Percentiles rank a stretch among this genome's conserved stretches.
Conservation (phyloP, 176 grass and related monocot genomes). For the Raddia guianensis region DNA sequence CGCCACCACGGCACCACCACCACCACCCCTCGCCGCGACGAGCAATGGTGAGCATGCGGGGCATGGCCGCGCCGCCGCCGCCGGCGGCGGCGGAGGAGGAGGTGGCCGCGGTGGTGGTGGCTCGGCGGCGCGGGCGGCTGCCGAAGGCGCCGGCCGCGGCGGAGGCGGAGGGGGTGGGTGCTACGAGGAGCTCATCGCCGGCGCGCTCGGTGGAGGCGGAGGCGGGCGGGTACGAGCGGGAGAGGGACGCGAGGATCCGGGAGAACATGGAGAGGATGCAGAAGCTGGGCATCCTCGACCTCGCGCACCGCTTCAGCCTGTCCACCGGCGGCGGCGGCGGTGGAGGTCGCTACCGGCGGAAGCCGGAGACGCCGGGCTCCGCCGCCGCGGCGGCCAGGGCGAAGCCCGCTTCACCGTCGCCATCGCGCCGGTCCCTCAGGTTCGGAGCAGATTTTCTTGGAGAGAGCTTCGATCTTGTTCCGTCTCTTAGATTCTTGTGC, state of each 20-base stretch:
- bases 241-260: constrained; percentile 66
- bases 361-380: constrained; percentile 28
- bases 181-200: constrained; percentile 22
- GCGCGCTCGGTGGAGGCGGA: not conserved
- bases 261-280: constrained; percentile 83
- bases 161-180: not conserved
- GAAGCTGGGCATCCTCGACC: constrained; percentile 62
- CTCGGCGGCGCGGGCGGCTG: not conserved
- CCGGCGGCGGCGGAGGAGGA: no score
- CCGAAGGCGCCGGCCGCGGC: constrained; percentile 10
- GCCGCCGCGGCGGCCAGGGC: not conserved
- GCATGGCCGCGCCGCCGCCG: not conserved
- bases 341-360: not conserved
- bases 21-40: not conserved
- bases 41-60: not conserved
- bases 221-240: constrained; percentile 50
- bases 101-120: not conserved
- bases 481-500: not conserved
- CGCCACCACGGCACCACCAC: not conserved
- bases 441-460: not conserved
- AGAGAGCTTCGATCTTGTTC: not conserved
- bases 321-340: not conserved
- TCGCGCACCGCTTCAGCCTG: constrained; percentile 47
- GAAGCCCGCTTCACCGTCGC: constrained; percentile 14
- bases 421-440: constrained; percentile 62